These are phyloP conservation scores for Corylus heterophylla DNA, from an alignment of 306 rosid genomes.

Conservation along the genomic window DNA sequence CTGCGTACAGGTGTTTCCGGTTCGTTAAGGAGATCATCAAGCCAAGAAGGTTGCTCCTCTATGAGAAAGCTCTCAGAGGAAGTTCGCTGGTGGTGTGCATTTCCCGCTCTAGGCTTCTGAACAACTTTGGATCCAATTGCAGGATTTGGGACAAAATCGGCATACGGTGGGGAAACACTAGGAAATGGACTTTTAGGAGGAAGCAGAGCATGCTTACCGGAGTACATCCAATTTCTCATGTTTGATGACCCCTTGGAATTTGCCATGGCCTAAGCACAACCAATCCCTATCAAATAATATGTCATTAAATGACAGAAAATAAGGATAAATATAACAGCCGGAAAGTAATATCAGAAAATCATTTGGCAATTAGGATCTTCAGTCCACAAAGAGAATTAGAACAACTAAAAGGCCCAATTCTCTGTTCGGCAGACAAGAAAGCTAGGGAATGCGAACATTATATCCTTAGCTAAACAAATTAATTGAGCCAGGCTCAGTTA, in stretches of 20 bases:
- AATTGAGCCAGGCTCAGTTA: background rate
- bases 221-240: slow-evolving; percentile 67
- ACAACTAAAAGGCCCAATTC: slow-evolving; percentile 2
- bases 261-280: slow-evolving; percentile 58
- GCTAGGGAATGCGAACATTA: background rate
- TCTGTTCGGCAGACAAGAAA: background rate
- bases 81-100: slow-evolving; percentile 77
- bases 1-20: slow-evolving; percentile 93
- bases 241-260: slow-evolving; percentile 84
- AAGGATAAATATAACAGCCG: background rate
- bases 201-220: slow-evolving; percentile 86
- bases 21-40: slow-evolving; percentile 97
- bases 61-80: slow-evolving; percentile 85
- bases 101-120: slow-evolving; percentile 82
- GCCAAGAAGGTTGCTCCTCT: slow-evolving; percentile 99
- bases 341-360: slow-evolving; percentile 3
- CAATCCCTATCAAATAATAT: slow-evolving; percentile 40
- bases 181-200: slow-evolving; percentile 99
- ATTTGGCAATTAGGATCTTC: background rate
- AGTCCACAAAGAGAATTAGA: background rate
- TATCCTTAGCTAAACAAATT: background rate
- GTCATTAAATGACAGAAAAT: slow-evolving; percentile 16
- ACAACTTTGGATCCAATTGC: slow-evolving; percentile 55
- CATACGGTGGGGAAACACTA: slow-evolving; percentile 71
- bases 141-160: slow-evolving; percentile 67